Percentiles rank a stretch among this genome's conserved stretches.
Evolutionary conservation across 345 rosid genomes (phyloP).

Genomic region (Salix caprea): DNA sequence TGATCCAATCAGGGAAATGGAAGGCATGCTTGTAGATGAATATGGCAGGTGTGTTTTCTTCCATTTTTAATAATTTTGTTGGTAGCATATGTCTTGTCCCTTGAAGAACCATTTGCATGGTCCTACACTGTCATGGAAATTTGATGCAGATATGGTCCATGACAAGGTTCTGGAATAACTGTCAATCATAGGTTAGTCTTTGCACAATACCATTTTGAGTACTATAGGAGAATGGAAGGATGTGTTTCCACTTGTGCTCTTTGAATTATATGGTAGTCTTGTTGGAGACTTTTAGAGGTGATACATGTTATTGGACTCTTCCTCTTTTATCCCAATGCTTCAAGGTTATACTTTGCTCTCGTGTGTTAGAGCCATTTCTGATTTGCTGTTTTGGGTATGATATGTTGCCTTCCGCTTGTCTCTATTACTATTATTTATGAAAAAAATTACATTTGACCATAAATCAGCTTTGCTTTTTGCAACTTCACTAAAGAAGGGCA

Average conservation of each 20-base stretch:
- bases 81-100: background rate
- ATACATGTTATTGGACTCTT: background rate
- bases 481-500: background rate
- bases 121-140: background rate
- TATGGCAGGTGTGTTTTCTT: slow-evolving; percentile 79
- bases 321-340: background rate
- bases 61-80: background rate
- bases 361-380: background rate
- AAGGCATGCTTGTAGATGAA: slow-evolving; percentile 97
- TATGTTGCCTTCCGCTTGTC: background rate
- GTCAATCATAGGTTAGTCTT: background rate
- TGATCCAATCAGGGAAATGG: slow-evolving; percentile 97
- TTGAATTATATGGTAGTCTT: background rate
- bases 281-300: background rate
- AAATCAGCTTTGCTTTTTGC: background rate
- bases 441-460: background rate
- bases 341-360: background rate
- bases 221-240: background rate
- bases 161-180: background rate
- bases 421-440: background rate
- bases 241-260: background rate
- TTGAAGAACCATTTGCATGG: background rate
- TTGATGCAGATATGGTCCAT: background rate
- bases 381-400: background rate
- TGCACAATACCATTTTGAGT: background rate